Percentiles rank a stretch among this genome's conserved stretches.
These are phyloP conservation scores for Colletotrichum horii DNA, from an alignment of 2,329 filamentous ascomycete species.

Conservation along the genomic window DNA sequence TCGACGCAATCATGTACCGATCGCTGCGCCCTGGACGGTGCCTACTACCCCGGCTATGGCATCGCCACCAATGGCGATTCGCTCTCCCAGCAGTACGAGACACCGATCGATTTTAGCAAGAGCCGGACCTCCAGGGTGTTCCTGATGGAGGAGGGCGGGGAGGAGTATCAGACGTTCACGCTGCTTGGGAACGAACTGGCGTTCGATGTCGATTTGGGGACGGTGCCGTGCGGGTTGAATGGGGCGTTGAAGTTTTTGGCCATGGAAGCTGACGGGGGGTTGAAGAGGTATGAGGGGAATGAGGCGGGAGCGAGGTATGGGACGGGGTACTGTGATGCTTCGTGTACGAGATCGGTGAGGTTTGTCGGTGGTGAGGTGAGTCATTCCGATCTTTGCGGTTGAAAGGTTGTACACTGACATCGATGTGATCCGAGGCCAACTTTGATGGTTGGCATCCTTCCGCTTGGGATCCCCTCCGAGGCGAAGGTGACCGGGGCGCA, in stretches of 20 bases:
- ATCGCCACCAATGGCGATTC: conserved; percentile 49
- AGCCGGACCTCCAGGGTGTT: conserved; percentile 59
- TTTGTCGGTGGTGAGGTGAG: conserved; percentile 47
- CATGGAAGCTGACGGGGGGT: conserved; percentile 59
- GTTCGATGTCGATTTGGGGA: conserved; percentile 70
- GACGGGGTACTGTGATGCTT: conserved; percentile 58
- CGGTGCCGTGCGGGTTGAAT: conserved; percentile 68
- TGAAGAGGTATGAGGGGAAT: conserved; percentile 47
- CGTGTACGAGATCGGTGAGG: conserved; percentile 49
- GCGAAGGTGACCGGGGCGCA: conserved; percentile 52
- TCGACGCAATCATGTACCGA: conserved; percentile 43
- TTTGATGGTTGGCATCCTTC: conserved; percentile 51
- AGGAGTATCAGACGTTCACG: conserved; percentile 64
- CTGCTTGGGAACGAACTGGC: conserved; percentile 67
- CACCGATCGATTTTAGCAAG: conserved; percentile 45
- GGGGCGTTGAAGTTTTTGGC: conserved; percentile 65
- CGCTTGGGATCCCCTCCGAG: conserved; percentile 53
- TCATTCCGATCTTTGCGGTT: background rate
- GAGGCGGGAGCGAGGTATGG: conserved; percentile 56
- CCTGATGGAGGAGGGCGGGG: conserved; percentile 55
- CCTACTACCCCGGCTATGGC: conserved; percentile 49
- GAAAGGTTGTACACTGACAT: background rate
- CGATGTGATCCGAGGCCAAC: conserved; percentile 31
- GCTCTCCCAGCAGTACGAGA: conserved; percentile 57
- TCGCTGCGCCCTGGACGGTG: conserved; percentile 53